These are phyloP conservation scores for Rauvolfia tetraphylla DNA, from an alignment of 257 asterid species.

Conservation along the genomic window DNA sequence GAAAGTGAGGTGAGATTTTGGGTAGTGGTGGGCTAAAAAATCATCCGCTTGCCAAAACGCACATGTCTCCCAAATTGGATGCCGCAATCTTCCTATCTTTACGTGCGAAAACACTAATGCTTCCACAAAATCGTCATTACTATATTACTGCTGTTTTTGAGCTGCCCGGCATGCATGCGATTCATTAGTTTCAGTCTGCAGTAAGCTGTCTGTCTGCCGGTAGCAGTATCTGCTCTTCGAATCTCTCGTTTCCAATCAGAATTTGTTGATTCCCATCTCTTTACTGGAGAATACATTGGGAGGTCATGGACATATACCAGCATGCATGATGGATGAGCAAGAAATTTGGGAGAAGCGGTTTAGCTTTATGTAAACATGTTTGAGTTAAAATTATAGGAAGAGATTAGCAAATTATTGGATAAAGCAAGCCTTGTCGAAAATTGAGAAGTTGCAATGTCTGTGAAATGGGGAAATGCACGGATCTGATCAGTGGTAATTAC, in stretches of 20 bases:
- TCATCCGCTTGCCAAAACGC: not conserved
- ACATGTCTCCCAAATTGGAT: not conserved
- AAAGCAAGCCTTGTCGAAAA: not conserved
- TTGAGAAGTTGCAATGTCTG: not conserved
- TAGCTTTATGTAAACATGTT: not conserved
- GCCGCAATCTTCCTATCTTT: not conserved
- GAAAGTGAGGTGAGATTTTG: not conserved
- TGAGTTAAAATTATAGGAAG: not conserved
- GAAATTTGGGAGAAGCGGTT: not conserved
- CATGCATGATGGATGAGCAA: not conserved
- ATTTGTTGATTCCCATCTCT: too few relatives aligned
- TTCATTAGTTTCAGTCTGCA: not conserved
- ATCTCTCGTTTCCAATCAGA: too few relatives aligned
- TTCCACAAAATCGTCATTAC: not conserved
- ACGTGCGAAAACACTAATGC: not conserved
- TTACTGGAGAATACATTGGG: too few relatives aligned
- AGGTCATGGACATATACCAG: too few relatives aligned
- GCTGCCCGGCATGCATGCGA: not conserved
- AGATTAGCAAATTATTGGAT: not conserved
- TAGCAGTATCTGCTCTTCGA: too few relatives aligned
- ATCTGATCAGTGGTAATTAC: too few relatives aligned
- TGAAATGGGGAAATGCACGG: not conserved
- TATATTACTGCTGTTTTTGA: not conserved
- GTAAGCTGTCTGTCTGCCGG: not conserved
- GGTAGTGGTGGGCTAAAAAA: too few relatives aligned